Base-by-base conservation (phyloP, 768 basidiomycete genomes). In the Auriscalpium orientale region DNA sequence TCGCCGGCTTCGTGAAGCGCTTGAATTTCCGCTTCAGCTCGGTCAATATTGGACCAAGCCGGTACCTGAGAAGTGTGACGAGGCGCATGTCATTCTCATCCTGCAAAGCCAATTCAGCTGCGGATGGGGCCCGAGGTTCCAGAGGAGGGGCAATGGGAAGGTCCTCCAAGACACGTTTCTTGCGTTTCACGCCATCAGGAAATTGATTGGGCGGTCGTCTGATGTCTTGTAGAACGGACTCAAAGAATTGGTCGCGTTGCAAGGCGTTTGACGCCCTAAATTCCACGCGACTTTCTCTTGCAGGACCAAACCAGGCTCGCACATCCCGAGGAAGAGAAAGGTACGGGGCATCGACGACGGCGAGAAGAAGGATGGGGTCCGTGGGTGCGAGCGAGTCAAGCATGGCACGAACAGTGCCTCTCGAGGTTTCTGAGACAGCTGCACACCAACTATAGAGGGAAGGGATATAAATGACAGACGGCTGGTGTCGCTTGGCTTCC, bases 401-500 rank as follows among this genome's bases (percentile, higher is more conserved):
- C 82, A 98, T 87, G 1, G 94, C 84, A 45, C 85, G 86, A 36
- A 98, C 82, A 0, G 93, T 95, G 2, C 87, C 80, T 10, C 93
- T 80, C 0, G 92, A 80, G 0, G 87, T 86, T 62, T 98, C 94
- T 1, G 87, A 80, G 21, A 98, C 81, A 2, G 92, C 84, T 1
- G 84, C 76, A 60, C 88, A 89, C 94, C 95, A 98, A 1, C 85
- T 81, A 1, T 82, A 65, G 7, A 99, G 80, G 1, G 91, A 89
- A 0, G 95, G 95, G 34, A 99, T 91, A 69, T 95, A 98, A 49
- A 99, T 81, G 38, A 98, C 87, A 0, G 93, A 94, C 0, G 97
- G 97, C 63, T 95, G 94, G 67, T 97, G 91, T 28, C 95, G 85
- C 67, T 98, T 98, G 1, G 95, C 97, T 69, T 99, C 97, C 20